phyloP scores from a whole-genome alignment of 179 eudicot species.

The Vitellaria paradoxa region DNA sequence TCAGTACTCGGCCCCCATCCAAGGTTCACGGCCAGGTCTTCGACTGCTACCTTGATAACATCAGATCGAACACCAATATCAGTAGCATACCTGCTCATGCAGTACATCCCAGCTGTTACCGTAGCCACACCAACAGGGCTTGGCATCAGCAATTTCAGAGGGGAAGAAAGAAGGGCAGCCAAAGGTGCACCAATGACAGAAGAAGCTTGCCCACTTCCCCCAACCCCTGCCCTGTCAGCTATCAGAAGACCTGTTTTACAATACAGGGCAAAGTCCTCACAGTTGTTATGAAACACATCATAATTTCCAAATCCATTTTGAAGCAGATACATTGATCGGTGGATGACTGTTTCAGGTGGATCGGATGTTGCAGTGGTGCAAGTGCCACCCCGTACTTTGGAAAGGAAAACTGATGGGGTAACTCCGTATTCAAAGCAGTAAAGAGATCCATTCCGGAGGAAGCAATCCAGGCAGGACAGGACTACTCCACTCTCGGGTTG shows the following conservation, averaged over 20 bases:
- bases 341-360: constrained; percentile 56
- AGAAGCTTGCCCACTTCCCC: constrained; percentile 97
- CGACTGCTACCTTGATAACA: constrained; percentile 88
- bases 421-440: constrained; percentile 90
- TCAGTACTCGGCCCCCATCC: constrained; percentile 8
- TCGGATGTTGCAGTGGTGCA: constrained; percentile 89
- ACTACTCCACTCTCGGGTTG: constrained; percentile 81
- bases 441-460: constrained; percentile 72
- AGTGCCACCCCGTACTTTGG: constrained; percentile 94
- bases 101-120: constrained; percentile 91
- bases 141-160: constrained; percentile 74
- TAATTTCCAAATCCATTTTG: constrained; percentile 96
- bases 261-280: constrained; percentile 95
- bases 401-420: constrained; percentile 64
- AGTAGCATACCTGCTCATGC: constrained; percentile 92
- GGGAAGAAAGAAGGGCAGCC: constrained; percentile 89
- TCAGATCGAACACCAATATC: constrained; percentile 93
- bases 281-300: constrained; percentile 82
- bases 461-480: constrained; percentile 89
- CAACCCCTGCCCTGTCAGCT: constrained; percentile 63
- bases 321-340: constrained; percentile 92
- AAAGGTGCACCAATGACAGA: constrained; percentile 92
- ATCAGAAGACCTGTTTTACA: constrained; percentile 89
- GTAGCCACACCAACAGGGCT: constrained; percentile 94
- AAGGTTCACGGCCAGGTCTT: constrained; percentile 11